phyloP scores from a whole-genome alignment of 2,329 filamentous ascomycete species.

The Magnaporthales sp. region DNA sequence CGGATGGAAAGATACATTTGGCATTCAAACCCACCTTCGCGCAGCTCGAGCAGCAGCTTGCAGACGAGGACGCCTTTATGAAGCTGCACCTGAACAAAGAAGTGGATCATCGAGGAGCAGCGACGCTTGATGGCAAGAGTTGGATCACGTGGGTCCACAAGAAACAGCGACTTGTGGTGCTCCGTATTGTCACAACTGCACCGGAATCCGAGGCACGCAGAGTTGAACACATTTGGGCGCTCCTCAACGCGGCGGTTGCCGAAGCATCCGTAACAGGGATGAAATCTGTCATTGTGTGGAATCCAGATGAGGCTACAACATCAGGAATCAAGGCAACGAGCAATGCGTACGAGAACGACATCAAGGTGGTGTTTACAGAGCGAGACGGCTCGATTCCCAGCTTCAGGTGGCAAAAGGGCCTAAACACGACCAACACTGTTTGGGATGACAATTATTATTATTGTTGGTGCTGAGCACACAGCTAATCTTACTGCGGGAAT shows the following conservation, averaged over 20 bases:
- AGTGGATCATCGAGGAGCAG: constrained; percentile 14
- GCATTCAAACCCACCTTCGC: constrained; percentile 22
- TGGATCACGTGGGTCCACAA: constrained; percentile 27
- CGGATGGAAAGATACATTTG: constrained; percentile 20
- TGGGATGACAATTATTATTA: constrained; percentile 24
- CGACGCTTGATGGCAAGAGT: constrained; percentile 15
- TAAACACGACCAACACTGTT: constrained; percentile 14
- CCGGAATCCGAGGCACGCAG: constrained; percentile 13
- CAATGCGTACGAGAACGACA: constrained; percentile 27
- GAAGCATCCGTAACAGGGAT: constrained; percentile 21
- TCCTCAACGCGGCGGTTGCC: constrained; percentile 23
- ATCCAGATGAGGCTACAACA: constrained; percentile 21
- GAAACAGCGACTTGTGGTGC: constrained; percentile 19
- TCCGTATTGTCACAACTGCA: constrained; percentile 16
- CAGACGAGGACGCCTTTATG: constrained; percentile 19
- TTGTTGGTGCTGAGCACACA: constrained; percentile 14
- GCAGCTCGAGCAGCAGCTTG: constrained; percentile 23
- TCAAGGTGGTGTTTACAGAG: constrained; percentile 20
- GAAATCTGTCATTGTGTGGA: constrained; percentile 25
- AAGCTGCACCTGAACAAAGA: constrained; percentile 12
- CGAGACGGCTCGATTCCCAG: constrained; percentile 23
- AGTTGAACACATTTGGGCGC: constrained; percentile 15
- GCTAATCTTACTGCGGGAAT: not conserved
- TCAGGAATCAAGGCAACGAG: constrained; percentile 20
- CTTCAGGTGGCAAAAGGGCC: constrained; percentile 25